Conservation (phyloP, 129 eudicot species). For the Helianthus tuberosus region DNA sequence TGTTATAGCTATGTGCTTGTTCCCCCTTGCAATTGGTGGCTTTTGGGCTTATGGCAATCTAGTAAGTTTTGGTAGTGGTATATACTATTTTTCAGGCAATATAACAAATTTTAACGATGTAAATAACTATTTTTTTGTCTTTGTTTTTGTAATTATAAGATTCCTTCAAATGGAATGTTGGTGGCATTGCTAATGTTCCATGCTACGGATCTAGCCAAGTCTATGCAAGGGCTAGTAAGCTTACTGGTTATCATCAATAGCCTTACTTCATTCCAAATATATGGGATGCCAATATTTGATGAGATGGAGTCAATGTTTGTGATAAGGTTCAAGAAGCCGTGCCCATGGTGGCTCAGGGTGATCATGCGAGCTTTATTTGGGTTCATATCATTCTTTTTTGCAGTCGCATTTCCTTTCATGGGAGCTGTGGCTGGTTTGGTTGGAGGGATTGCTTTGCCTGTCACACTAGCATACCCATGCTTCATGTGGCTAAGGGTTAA, state of each 20-base stretch:
- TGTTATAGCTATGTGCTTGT: conserved; percentile 61
- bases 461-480: conserved; percentile 78
- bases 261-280: conserved; percentile 66
- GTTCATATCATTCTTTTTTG: conserved; percentile 49
- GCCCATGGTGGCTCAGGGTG: conserved; percentile 76
- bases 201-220: conserved; percentile 44
- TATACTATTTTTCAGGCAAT: not conserved
- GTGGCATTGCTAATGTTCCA: conserved; percentile 57
- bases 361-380: conserved; percentile 57
- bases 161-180: conserved; percentile 69
- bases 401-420: conserved; percentile 78
- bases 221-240: conserved; percentile 49
- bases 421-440: conserved; percentile 60
- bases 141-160: conserved; percentile 32
- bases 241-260: conserved; percentile 63
- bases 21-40: conserved; percentile 75
- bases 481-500: conserved; percentile 73
- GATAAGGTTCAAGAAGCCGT: conserved; percentile 49
- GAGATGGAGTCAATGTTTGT: conserved; percentile 62
- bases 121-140: not conserved
- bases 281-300: conserved; percentile 75
- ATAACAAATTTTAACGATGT: not conserved
- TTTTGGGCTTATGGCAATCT: conserved; percentile 73
- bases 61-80: conserved; percentile 29
- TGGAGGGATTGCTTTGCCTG: conserved; percentile 67